Percentiles rank a stretch among this genome's conserved stretches.
Conservation (phyloP, 2,329 filamentous ascomycete genomes). For the Xenosphaeropsis pyriputrescens region DNA sequence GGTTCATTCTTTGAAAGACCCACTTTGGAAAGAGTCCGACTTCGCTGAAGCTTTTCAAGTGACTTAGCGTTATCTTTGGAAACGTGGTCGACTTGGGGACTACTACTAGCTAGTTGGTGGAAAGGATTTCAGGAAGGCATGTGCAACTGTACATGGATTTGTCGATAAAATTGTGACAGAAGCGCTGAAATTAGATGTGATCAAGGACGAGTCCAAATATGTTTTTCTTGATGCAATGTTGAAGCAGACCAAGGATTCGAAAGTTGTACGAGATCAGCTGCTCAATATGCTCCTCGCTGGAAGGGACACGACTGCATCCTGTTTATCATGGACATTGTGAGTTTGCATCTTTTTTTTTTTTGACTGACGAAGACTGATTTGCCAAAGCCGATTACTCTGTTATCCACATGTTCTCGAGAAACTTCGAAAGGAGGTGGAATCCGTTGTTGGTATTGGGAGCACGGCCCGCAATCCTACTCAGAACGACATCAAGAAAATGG, state of each 20-base stretch:
- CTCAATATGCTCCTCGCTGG: slow-evolving; percentile 20
- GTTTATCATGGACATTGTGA: slow-evolving; percentile 5
- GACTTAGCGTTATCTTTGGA: slow-evolving; percentile 11
- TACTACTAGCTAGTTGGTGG: too few species aligned
- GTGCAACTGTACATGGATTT: slow-evolving; percentile 8
- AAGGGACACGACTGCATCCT: slow-evolving; percentile 3
- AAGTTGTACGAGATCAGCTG: slow-evolving; percentile 17
- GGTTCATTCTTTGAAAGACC: slow-evolving; percentile 11
- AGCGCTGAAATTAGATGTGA: slow-evolving; percentile 15
- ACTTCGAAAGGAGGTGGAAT: not conserved
- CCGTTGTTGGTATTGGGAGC: slow-evolving; percentile 1
- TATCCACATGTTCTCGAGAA: too few species aligned
- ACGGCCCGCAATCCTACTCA: slow-evolving; percentile 1
- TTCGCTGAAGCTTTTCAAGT: too few species aligned
- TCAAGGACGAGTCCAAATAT: slow-evolving; percentile 26
- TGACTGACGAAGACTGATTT: too few species aligned
- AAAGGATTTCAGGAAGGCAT: slow-evolving; percentile 12
- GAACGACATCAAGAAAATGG: slow-evolving; percentile 5
- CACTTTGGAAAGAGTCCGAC: too few species aligned
- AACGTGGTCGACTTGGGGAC: slow-evolving; percentile 8
- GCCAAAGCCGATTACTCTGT: too few species aligned
- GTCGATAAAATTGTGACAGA: slow-evolving; percentile 30
- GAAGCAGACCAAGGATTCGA: slow-evolving; percentile 26
- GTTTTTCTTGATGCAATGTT: slow-evolving; percentile 43
- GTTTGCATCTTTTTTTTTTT: slow-evolving; percentile 1